A percentile compares a stretch with the other conserved stretches of the same genome.
These are phyloP conservation scores for Oryza punctata DNA, from an alignment of 176 grass and related monocot species.

Conservation along the genomic window DNA sequence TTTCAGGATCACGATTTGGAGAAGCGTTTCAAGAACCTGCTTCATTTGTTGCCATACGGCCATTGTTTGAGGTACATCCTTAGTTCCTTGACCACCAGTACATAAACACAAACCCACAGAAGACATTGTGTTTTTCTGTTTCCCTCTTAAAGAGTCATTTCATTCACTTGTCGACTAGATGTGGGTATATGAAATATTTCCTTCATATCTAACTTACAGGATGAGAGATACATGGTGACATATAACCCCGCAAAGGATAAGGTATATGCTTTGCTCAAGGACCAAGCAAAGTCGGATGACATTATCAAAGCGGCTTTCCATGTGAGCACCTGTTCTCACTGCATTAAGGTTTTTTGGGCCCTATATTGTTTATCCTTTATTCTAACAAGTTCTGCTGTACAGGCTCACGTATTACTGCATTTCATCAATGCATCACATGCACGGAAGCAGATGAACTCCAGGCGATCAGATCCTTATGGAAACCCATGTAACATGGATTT, in stretches of 20 bases:
- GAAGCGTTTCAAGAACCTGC: slow-evolving; percentile 96
- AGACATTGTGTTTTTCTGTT: not conserved
- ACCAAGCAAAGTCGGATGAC: slow-evolving; percentile 97
- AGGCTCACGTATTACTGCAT: slow-evolving; percentile 93
- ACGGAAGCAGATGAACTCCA: slow-evolving; percentile 48
- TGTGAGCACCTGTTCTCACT: slow-evolving; percentile 53
- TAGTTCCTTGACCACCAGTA: not conserved
- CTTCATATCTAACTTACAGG: slow-evolving; percentile 46
- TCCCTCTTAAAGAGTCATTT: not conserved
- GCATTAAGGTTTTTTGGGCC: not conserved
- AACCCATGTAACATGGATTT: slow-evolving; percentile 63
- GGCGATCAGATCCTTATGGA: slow-evolving; percentile 49
- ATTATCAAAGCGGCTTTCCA: slow-evolving; percentile 98
- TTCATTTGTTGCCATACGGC: slow-evolving; percentile 77
- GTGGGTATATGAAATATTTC: slow-evolving; percentile 15
- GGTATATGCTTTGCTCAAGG: slow-evolving; percentile 98
- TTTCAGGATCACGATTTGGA: slow-evolving; percentile 83
- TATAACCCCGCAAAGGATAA: slow-evolving; percentile 99
- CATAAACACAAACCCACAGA: not conserved
- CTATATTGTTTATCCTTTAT: slow-evolving; percentile 13
- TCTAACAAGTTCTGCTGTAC: slow-evolving; percentile 23
- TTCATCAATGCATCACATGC: slow-evolving; percentile 80
- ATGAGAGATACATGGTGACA: slow-evolving; percentile 92
- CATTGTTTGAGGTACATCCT: slow-evolving; percentile 85
- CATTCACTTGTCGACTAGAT: not conserved